A percentile compares a stretch with the other conserved stretches of the same genome.
phyloP scores from a whole-genome alignment of 2,329 filamentous ascomycete genomes.

The Mycocentrospora acerina region DNA sequence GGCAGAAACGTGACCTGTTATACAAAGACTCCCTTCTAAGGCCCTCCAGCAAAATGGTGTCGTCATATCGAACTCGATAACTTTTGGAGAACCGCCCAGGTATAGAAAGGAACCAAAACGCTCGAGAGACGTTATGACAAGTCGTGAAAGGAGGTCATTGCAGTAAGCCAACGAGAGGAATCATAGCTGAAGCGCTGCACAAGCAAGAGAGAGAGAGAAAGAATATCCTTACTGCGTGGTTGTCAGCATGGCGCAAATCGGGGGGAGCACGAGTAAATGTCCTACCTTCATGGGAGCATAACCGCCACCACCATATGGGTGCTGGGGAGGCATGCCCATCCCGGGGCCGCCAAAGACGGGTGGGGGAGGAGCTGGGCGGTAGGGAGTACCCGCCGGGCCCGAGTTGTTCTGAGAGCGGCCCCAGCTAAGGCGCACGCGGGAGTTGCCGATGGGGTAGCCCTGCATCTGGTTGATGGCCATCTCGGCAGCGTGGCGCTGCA shows the following conservation, averaged over 20 bases:
- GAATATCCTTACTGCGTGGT: constrained; percentile 39
- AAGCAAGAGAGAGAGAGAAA: constrained; percentile 36
- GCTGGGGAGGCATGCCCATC: constrained; percentile 66
- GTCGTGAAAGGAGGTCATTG: constrained; percentile 41
- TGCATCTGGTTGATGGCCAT: constrained; percentile 99
- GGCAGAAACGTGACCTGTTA: constrained; percentile 40
- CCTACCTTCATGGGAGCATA: constrained; percentile 68
- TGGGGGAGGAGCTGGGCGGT: constrained; percentile 86
- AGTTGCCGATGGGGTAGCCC: constrained; percentile 98
- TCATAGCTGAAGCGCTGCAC: constrained; percentile 37
- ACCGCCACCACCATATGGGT: constrained; percentile 59
- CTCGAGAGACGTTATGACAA: constrained; percentile 41
- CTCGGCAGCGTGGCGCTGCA: constrained; percentile 96
- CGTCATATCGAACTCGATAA: constrained; percentile 40
- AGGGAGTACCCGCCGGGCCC: constrained; percentile 90
- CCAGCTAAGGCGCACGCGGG: constrained; percentile 95
- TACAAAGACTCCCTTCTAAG: constrained; percentile 40
- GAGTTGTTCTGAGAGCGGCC: constrained; percentile 99
- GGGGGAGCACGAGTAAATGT: neutral
- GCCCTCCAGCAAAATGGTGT: constrained; percentile 38
- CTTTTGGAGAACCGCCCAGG: constrained; percentile 43
- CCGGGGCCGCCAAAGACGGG: constrained; percentile 65
- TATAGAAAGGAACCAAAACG: constrained; percentile 40
- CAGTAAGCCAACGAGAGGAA: constrained; percentile 38
- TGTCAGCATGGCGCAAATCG: constrained; percentile 13